These are phyloP conservation scores for Neonectria hederae DNA, from an alignment of 2,329 filamentous ascomycete species.

Conservation along the genomic window DNA sequence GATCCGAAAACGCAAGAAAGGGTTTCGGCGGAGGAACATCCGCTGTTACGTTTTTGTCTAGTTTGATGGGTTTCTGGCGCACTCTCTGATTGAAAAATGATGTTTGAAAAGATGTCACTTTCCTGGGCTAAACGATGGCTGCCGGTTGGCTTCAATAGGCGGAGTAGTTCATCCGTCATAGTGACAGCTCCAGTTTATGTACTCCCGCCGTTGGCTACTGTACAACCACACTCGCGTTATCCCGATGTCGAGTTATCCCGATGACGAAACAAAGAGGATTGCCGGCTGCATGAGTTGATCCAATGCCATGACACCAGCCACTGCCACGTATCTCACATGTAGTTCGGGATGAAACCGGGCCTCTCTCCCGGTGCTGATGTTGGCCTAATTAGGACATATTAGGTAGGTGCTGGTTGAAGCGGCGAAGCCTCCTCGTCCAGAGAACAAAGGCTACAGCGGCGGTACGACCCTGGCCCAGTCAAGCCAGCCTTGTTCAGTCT, in stretches of 20 bases:
- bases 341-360: neutral
- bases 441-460: conserved; percentile 2
- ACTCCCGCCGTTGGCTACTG: too few species aligned
- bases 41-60: neutral
- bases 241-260: neutral
- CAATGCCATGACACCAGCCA: neutral
- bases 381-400: conserved; percentile 6
- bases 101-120: too few species aligned
- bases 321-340: neutral
- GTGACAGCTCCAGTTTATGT: too few species aligned
- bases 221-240: too few species aligned
- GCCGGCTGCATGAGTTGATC: neutral
- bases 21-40: neutral
- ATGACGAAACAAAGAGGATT: neutral
- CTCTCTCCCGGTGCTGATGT: neutral
- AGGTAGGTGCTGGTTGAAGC: conserved; percentile 5
- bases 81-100: neutral
- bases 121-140: too few species aligned
- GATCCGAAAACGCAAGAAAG: neutral
- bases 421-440: neutral
- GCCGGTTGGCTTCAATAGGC: too few species aligned
- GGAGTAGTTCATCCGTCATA: too few species aligned
- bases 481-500: conserved; percentile 19
- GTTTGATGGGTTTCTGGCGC: neutral
- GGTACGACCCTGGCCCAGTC: neutral